Conservation (phyloP, 129 eudicot genomes). For the Centella asiatica region DNA sequence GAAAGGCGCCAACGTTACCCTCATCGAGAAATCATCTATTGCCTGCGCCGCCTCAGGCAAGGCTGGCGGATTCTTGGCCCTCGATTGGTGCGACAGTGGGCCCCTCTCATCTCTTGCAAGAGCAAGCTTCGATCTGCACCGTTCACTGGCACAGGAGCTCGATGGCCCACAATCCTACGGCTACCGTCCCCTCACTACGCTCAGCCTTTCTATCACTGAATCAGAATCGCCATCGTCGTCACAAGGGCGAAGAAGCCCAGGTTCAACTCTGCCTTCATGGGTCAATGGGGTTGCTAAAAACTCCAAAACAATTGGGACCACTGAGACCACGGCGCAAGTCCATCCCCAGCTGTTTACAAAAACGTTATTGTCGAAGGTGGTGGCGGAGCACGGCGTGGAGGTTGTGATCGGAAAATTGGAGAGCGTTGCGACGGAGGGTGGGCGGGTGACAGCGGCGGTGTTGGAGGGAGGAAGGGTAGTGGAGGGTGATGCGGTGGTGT, state of each 20-base stretch:
- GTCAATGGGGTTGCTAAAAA: constrained; percentile 50
- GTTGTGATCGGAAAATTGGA: constrained; percentile 61
- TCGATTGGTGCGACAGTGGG: constrained; percentile 75
- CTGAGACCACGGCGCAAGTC: constrained; percentile 80
- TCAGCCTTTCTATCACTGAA: constrained; percentile 47
- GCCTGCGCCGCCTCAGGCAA: constrained; percentile 96
- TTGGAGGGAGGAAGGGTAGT: constrained; percentile 39
- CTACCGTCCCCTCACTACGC: constrained; percentile 64
- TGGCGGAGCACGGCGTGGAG: constrained; percentile 54
- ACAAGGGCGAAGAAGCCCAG: constrained; percentile 3
- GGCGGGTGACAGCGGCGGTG: constrained; percentile 39
- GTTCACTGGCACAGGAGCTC: constrained; percentile 48
- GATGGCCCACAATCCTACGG: constrained; percentile 57
- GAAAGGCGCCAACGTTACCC: constrained; percentile 77
- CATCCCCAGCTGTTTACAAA: constrained; percentile 65
- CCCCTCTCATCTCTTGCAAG: constrained; percentile 64
- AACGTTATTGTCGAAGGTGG: constrained; percentile 49
- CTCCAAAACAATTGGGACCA: constrained; percentile 47
- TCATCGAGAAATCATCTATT: constrained; percentile 69
- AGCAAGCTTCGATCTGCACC: constrained; percentile 82
- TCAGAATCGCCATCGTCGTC: constrained; percentile 11
- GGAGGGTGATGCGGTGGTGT: constrained; percentile 65
- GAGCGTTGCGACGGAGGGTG: constrained; percentile 46
- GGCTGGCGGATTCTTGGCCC: constrained; percentile 81
- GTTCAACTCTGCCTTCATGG: constrained; percentile 49